Base-by-base conservation (phyloP, 2,329 filamentous ascomycete species). In the Fusarium tricinctum region DNA sequence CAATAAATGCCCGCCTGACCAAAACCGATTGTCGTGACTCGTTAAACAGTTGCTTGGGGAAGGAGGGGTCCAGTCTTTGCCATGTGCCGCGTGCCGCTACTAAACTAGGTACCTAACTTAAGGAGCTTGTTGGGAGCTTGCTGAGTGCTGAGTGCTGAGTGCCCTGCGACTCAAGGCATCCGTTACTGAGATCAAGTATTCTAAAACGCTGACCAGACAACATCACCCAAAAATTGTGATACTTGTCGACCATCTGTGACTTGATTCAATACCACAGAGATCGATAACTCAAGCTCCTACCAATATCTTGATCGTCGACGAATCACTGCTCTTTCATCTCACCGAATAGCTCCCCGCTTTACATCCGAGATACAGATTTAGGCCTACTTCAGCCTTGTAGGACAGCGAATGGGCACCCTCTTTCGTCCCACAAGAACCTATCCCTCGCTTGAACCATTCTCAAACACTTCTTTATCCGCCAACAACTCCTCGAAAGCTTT, bases 351-450 rank as follows among this genome's bases (percentile, higher is more conserved):
- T 65, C 48, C 57, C 46, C 40, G 38, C 47, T 42, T 64, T 56
- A 19, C 49, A 60, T 43, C n/a, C 46, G 54, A 53, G 48, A 63
- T 70, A 70, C 61, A 45, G 59, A 68, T 53, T 57, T 46, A 26
- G 59, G 51, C n/a, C n/a, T n/a, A n/a, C 63, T 65, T 70, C 59
- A 56, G 63, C 67, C 63, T 68, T 56, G 58, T 56, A 53, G 54
- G 54, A 58, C 66, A 65, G 59, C 69, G 63, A 56, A 74, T 74
- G 72, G 72, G 68, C 53, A 66, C 63, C 48, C 59, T 62, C 46
- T 55, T 48, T 61, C 51, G 39, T 63, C 54, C 59, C 40, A 70
- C 58, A 49, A 55, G 52, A 53, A 26, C 45, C 58, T 45, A 48
- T 54, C 59, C 52, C 50, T 67, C 56, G 40, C 60, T 44, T 62